phyloP scores from a whole-genome alignment of 805 yeast genomes.

The Hemisphaericaspora nanyangensis region DNA sequence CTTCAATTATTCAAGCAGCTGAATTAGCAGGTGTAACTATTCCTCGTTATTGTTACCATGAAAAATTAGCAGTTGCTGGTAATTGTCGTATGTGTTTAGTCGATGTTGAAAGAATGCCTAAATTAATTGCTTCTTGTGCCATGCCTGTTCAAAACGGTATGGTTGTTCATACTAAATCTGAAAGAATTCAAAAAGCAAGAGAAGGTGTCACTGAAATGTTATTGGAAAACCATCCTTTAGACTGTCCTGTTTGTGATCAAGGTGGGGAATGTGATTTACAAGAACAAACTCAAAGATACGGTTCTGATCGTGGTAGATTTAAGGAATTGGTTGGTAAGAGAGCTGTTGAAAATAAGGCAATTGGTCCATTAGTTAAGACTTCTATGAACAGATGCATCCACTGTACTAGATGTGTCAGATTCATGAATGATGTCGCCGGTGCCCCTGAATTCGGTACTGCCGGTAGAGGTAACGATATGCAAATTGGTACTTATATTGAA shows the following conservation, averaged over 20 bases:
- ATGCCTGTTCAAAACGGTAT: conserved; percentile 89
- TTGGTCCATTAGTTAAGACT: conserved; percentile 86
- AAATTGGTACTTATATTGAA: conserved; percentile 85
- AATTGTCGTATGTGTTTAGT: conserved; percentile 92
- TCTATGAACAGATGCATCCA: conserved; percentile 92
- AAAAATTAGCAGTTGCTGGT: conserved; percentile 85
- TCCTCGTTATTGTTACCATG: conserved; percentile 90
- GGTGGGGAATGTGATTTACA: conserved; percentile 94
- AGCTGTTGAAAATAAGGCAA: conserved; percentile 86
- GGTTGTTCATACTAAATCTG: conserved; percentile 79
- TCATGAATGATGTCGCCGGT: conserved; percentile 87
- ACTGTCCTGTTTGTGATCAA: conserved; percentile 91
- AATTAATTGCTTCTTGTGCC: conserved; percentile 86
- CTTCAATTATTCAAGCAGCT: conserved; percentile 87
- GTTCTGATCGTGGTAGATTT: conserved; percentile 84
- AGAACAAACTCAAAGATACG: conserved; percentile 81
- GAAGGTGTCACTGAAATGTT: conserved; percentile 90
- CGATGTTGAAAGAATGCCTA: conserved; percentile 85
- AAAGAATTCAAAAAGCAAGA: conserved; percentile 75
- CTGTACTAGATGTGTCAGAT: conserved; percentile 87
- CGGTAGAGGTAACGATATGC: conserved; percentile 91
- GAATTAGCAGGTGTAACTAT: conserved; percentile 86
- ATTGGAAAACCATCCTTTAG: conserved; percentile 84
- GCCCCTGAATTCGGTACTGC: conserved; percentile 87
- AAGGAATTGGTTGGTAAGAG: conserved; percentile 78